phyloP scores from a whole-genome alignment of 176 grass and related monocot genomes.

The Bothriochloa decipiens region DNA sequence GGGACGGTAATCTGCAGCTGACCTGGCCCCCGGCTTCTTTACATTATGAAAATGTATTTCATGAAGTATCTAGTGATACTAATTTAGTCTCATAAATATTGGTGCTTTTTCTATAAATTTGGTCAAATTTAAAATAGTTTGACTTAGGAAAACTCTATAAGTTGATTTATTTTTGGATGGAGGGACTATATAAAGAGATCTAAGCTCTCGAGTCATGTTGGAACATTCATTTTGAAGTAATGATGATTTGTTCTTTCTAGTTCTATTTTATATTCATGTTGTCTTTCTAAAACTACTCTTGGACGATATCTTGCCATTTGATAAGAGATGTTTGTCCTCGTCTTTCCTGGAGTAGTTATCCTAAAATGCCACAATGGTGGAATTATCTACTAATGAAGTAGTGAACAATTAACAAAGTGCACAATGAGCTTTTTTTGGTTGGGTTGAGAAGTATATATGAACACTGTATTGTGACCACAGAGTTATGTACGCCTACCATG shows the following conservation, averaged over 20 bases:
- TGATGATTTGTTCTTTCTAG: background rate
- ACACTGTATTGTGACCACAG: background rate
- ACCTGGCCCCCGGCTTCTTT: background rate
- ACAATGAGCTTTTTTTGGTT: background rate
- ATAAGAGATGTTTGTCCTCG: background rate
- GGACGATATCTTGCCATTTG: background rate
- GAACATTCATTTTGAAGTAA: slow-evolving; percentile 8
- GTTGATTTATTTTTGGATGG: background rate
- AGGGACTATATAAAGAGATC: background rate
- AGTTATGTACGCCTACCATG: background rate
- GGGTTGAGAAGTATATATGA: background rate
- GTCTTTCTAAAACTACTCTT: background rate
- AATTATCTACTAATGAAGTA: background rate
- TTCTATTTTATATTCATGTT: background rate
- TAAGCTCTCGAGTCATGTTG: background rate
- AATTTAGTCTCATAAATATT: background rate
- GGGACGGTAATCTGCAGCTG: too few species aligned
- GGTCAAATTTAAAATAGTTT: background rate
- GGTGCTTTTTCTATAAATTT: background rate
- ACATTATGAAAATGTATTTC: background rate
- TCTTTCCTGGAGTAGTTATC: slow-evolving; percentile 1
- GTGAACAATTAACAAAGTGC: background rate
- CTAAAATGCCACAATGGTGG: background rate
- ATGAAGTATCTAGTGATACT: background rate
- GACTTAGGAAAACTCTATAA: background rate